Conservation (phyloP, 371 early-diverging fungal genomes). For the Smittium mucronatum region DNA sequence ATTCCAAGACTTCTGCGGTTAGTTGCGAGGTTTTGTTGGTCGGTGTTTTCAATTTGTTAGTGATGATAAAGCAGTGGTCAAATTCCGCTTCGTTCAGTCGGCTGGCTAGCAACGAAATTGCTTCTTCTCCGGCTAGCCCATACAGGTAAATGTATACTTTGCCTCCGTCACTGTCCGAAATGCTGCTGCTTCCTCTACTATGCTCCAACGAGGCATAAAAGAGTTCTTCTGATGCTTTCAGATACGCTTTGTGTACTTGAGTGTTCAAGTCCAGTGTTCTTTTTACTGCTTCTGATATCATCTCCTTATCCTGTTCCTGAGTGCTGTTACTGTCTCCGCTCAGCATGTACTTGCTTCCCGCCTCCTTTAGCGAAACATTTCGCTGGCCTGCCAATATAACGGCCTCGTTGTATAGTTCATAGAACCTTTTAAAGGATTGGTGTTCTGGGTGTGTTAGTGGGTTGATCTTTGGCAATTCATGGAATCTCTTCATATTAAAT, state of each 20-base stretch:
- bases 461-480: background rate
- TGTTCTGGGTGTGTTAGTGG: background rate
- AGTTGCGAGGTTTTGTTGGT: background rate
- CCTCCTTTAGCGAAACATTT: background rate
- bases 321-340: background rate
- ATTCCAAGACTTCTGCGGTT: background rate
- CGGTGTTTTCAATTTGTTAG: background rate
- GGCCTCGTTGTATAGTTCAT: background rate
- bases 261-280: background rate
- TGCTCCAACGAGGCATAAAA: background rate
- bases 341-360: background rate
- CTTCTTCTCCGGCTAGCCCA: background rate
- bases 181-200: background rate
- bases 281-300: background rate
- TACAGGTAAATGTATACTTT: background rate
- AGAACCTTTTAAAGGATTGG: background rate
- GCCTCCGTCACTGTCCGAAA: background rate
- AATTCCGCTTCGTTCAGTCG: background rate
- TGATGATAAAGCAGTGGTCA: background rate
- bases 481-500: background rate
- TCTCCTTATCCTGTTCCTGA: background rate
- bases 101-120: background rate
- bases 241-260: background rate
- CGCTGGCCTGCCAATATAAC: background rate
- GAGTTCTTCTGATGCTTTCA: background rate